Evolutionary conservation across 257 asterid genomes (phyloP).

Genomic region (Ehretia macrophylla): DNA sequence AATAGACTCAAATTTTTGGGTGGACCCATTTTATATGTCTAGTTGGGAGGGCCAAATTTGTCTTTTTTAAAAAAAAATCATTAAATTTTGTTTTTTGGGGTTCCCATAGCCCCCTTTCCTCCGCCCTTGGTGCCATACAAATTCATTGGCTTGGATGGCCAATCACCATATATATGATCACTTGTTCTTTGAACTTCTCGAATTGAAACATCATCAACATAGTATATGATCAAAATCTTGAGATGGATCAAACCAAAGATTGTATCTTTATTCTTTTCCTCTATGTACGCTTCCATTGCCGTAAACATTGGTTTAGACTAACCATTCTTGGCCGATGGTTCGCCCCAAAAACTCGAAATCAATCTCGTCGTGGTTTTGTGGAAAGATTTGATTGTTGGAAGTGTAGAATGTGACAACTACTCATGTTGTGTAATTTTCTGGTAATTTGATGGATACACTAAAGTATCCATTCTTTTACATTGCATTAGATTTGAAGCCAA

Average conservation of each 20-base stretch:
- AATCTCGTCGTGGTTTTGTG: conserved; percentile 30
- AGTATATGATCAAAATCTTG: conserved; percentile 32
- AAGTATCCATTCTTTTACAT: neutral
- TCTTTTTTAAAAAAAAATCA: too few species aligned
- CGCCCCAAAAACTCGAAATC: conserved; percentile 46
- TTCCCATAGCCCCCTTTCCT: too few species aligned
- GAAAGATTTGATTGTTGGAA: conserved; percentile 26
- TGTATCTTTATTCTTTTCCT: conserved; percentile 41
- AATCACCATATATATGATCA: conserved; percentile 29
- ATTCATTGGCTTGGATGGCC: conserved; percentile 39
- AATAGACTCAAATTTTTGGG: too few species aligned
- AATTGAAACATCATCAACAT: conserved; percentile 36
- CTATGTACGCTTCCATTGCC: conserved; percentile 29
- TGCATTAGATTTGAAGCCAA: neutral
- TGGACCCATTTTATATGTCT: too few species aligned
- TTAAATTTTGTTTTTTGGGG: too few species aligned
- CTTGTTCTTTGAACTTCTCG: conserved; percentile 28
- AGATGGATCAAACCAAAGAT: conserved; percentile 35
- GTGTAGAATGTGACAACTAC: conserved; percentile 36
- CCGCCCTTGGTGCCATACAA: too few species aligned
- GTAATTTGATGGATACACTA: neutral
- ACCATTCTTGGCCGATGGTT: conserved; percentile 24
- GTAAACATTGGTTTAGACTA: conserved; percentile 35
- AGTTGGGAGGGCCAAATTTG: too few species aligned
- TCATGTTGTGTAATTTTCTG: neutral